Evolutionary conservation across 208 protist genomes (phyloP), one percentile per base, ranked within the genome.

Genomic region (Trypanosoma theileri): DNA sequence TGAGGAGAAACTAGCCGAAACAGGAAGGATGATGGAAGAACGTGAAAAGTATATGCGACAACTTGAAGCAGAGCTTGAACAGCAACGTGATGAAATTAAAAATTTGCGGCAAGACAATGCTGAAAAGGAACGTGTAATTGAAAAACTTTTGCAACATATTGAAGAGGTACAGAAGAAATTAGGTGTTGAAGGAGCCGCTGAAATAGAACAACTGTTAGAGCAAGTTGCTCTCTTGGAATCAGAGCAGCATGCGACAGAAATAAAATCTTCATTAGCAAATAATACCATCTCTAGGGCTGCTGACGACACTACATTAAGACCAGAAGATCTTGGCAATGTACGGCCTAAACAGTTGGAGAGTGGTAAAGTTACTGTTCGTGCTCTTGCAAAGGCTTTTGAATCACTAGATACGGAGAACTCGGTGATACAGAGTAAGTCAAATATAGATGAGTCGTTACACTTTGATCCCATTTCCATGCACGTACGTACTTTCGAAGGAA

Each of bases 21-120:
- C 87, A 22, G 73, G 80, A 56, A 62, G 62, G 31, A 71, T 89
- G 41, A 93, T 93, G 87, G 80, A 83, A 60, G 87, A 90, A 69
- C 79, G 76, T 12, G 82, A 93, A 67, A 61, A 35, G 31, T 84
- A 89, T 64, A 93, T 90, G 84, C 61, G 66, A 1, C 71, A 85
- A 50, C 78, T 93, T 16, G 80, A 93, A 63, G 61, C 58, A 24
- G 66, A 75, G 54, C 78, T 90, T 17, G 71, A 73, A 44, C 71
- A 69, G 24, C 87, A 93, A 57, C 67, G 69, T 8, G 76, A 61
- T 31, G 82, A 90, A 48, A 90, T 93, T 40, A 75, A 82, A 19
- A 64, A 68, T n/a, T 60, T 90, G 54, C 81, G 80, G 24, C 31
- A 64, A 17, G 76, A 70, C 4, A 93, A 93, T 59, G 78, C 69